These are phyloP conservation scores for Cyberlindnera americana DNA, from an alignment of 805 yeast species.

Conservation along the genomic window DNA sequence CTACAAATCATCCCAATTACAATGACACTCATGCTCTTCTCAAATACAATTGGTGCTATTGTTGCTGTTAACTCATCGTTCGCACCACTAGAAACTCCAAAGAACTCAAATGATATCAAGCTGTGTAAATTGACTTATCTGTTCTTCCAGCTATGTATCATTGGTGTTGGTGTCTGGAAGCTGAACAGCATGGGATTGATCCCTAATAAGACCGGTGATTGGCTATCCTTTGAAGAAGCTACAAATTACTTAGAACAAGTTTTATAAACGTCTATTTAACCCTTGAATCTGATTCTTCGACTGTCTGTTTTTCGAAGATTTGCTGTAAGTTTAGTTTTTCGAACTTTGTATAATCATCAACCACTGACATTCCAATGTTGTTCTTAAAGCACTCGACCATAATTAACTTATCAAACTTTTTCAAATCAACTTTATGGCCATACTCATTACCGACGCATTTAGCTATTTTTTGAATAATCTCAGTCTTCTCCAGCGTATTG, in stretches of 20 bases:
- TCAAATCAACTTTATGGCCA: slow-evolving; percentile 77
- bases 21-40: slow-evolving; percentile 81
- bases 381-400: slow-evolving; percentile 86
- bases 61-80: slow-evolving; percentile 55
- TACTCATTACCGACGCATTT: slow-evolving; percentile 63
- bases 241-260: slow-evolving; percentile 21
- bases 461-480: slow-evolving; percentile 72
- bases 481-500: slow-evolving; percentile 64
- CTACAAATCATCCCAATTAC: slow-evolving; percentile 87
- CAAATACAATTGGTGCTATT: slow-evolving; percentile 74
- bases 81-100: slow-evolving; percentile 39
- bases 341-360: slow-evolving; percentile 56
- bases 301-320: slow-evolving; percentile 48
- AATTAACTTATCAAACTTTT: slow-evolving; percentile 71
- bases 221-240: slow-evolving; percentile 80
- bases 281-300: no score
- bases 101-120: slow-evolving; percentile 31
- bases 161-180: slow-evolving; percentile 82
- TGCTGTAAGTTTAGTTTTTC: slow-evolving; percentile 80
- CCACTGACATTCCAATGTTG: slow-evolving; percentile 84
- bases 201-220: slow-evolving; percentile 84
- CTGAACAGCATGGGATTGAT: slow-evolving; percentile 83
- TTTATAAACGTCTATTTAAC: slow-evolving; percentile 7
- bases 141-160: slow-evolving; percentile 45
- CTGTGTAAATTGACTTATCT: slow-evolving; percentile 34